Evolutionary conservation across 2,329 filamentous ascomycete genomes (phyloP).

Genomic region (Neocatenulostroma microsporum): DNA sequence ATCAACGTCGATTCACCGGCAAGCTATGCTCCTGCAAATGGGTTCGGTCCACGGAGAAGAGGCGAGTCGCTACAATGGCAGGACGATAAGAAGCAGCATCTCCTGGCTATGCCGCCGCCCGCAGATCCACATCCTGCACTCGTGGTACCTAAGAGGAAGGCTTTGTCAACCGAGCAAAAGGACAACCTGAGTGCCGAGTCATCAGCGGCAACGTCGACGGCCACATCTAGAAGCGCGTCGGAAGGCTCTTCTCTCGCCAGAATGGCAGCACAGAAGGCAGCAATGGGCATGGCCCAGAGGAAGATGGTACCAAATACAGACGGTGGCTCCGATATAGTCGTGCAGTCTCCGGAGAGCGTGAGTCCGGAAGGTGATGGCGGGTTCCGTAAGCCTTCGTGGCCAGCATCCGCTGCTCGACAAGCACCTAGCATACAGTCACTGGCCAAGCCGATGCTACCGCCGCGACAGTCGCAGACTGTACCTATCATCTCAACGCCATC

Average conservation of each 20-base stretch:
- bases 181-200: not conserved
- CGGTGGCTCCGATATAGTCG: slow-evolving; percentile 5
- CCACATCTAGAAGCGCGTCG: slow-evolving; percentile 9
- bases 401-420: slow-evolving; percentile 22
- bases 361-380: slow-evolving; percentile 6
- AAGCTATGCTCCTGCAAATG: slow-evolving; percentile 34
- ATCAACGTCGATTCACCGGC: slow-evolving; percentile 30
- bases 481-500: slow-evolving; percentile 7
- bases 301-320: not conserved
- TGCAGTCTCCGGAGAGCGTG: slow-evolving; percentile 10
- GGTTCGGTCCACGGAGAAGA: slow-evolving; percentile 29
- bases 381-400: slow-evolving; percentile 28
- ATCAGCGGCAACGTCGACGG: not conserved
- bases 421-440: slow-evolving; percentile 10
- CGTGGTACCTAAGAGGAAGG: slow-evolving; percentile 38
- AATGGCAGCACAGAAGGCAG: slow-evolving; percentile 13
- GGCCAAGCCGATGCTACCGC: slow-evolving; percentile 17
- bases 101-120: slow-evolving; percentile 6
- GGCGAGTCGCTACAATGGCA: slow-evolving; percentile 12
- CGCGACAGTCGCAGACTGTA: slow-evolving; percentile 11
- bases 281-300: slow-evolving; percentile 5
- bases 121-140: slow-evolving; percentile 29
- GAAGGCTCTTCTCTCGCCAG: slow-evolving; percentile 10
- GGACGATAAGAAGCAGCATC: slow-evolving; percentile 12
- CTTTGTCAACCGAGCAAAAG: slow-evolving; percentile 27